These are phyloP conservation scores for Mucor indicus DNA, from an alignment of 371 early-diverging fungal species.

Conservation along the genomic window DNA sequence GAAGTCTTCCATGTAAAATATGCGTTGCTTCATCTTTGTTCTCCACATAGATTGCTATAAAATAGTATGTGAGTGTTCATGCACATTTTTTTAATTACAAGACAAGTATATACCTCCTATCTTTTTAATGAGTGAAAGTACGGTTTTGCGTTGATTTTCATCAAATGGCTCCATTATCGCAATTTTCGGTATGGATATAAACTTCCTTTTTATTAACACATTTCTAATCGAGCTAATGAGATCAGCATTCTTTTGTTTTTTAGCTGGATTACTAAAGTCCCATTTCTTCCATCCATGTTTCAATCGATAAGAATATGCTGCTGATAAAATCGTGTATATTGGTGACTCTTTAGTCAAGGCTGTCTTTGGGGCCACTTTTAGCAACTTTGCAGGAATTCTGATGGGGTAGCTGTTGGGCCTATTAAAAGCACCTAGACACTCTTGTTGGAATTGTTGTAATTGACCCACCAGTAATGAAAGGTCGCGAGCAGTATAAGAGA, in stretches of 20 bases:
- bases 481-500: slow-evolving; percentile 47
- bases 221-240: slow-evolving; percentile 47
- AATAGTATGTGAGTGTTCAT: not conserved
- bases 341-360: slow-evolving; percentile 27
- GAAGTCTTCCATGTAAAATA: slow-evolving; percentile 51
- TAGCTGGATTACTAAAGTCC: slow-evolving; percentile 51
- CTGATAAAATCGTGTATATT: slow-evolving; percentile 47
- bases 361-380: slow-evolving; percentile 37
- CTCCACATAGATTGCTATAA: slow-evolving; percentile 40
- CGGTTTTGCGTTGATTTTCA: slow-evolving; percentile 33
- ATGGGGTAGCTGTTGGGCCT: slow-evolving; percentile 28
- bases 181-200: slow-evolving; percentile 45
- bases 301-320: slow-evolving; percentile 54
- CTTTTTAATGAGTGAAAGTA: slow-evolving; percentile 33
- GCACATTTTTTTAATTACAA: slow-evolving; percentile 1
- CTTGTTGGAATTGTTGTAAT: slow-evolving; percentile 67
- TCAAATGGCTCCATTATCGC: slow-evolving; percentile 48
- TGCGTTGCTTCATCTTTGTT: slow-evolving; percentile 59
- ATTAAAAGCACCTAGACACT: slow-evolving; percentile 48
- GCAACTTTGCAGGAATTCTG: slow-evolving; percentile 61
- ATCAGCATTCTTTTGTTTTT: slow-evolving; percentile 41
- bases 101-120: slow-evolving; percentile 51
- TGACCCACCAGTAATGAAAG: slow-evolving; percentile 52
- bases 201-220: slow-evolving; percentile 25
- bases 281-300: slow-evolving; percentile 47